Base-by-base conservation (phyloP, 768 basidiomycete genomes). In the Kwoniella sp. region DNA sequence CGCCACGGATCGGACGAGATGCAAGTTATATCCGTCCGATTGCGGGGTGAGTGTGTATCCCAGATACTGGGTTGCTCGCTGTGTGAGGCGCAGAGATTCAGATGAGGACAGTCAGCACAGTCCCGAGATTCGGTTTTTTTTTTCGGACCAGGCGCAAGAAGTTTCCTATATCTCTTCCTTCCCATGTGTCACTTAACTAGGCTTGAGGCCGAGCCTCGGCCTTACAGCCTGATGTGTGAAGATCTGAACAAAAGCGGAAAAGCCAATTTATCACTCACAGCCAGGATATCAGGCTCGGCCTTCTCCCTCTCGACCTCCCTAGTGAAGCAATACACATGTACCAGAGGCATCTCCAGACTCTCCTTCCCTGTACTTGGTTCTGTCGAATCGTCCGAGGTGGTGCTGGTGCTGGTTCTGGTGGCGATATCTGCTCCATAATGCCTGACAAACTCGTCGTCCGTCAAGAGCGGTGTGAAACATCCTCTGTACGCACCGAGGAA, bases 271-370 rank as follows among this genome's bases (percentile, higher is more conserved):
- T 17, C 53, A 81, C 89, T 67, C 75, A 94, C 95, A 86, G 88
- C 80, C 65, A 84, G 85, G 75, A 98, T 93, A 80, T 99, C 94
- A 58, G 69, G 80, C 77, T 88, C 85, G 3, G 92, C 93, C 56
- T 82, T 84, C 22, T 85, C 85, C 38, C 79, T 81, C 45, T 91
- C 91, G 23, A 88, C 70, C 79, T 93, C 92, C 59, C 91, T 87
- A 29, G 93, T 93, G 82, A 99, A 99, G 82, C 94, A 97, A 79
- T 99, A 89, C 70, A 92, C 94, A 77, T 99, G 96, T 17, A 99
- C 85, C 85, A 92, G 87, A 1, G 96, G 95, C 88, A 95, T 88
- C 63, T 77, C 66, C 1, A 77, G 83, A 68, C 84, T 81, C 12
- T 51, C 57, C 30, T 26, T 41, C 22, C 31, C 23, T 4, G 83